A percentile compares a stretch with the other conserved stretches of the same genome.
Conservation (phyloP, 345 rosid genomes). For the Lumnitzera racemosa region DNA sequence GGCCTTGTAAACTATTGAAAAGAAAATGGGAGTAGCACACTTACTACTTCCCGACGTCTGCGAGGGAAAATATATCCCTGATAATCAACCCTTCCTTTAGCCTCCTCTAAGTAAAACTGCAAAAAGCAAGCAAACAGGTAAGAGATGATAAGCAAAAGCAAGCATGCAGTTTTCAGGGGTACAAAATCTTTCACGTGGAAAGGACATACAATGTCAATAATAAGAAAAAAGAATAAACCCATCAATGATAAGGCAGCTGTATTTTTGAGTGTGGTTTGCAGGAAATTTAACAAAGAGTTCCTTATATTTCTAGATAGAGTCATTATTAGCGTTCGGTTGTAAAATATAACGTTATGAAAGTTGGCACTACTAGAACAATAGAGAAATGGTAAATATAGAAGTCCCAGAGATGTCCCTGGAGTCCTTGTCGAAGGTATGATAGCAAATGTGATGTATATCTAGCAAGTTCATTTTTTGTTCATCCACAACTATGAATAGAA, state of each 20-base stretch:
- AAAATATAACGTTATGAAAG: conserved; percentile 18
- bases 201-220: too few relatives aligned
- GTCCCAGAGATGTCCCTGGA: neutral
- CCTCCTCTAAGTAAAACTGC: conserved; percentile 87
- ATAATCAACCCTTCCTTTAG: conserved; percentile 75
- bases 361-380: conserved; percentile 17
- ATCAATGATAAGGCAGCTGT: too few relatives aligned
- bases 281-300: too few relatives aligned
- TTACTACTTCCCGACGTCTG: conserved; percentile 69
- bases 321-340: too few relatives aligned
- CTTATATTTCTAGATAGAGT: too few relatives aligned
- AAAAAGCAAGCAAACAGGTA: neutral
- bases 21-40: conserved; percentile 5
- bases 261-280: too few relatives aligned
- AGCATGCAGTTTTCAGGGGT: too few relatives aligned
- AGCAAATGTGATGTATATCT: neutral
- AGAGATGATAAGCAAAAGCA: neutral
- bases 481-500: neutral
- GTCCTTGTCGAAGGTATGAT: neutral
- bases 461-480: neutral
- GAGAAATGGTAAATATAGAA: neutral
- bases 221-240: too few relatives aligned
- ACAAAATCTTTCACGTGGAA: too few relatives aligned
- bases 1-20: too few relatives aligned
- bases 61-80: conserved; percentile 87